These are phyloP conservation scores for Harringtonia lauricola DNA, from an alignment of 2,329 filamentous ascomycete species.

Conservation along the genomic window DNA sequence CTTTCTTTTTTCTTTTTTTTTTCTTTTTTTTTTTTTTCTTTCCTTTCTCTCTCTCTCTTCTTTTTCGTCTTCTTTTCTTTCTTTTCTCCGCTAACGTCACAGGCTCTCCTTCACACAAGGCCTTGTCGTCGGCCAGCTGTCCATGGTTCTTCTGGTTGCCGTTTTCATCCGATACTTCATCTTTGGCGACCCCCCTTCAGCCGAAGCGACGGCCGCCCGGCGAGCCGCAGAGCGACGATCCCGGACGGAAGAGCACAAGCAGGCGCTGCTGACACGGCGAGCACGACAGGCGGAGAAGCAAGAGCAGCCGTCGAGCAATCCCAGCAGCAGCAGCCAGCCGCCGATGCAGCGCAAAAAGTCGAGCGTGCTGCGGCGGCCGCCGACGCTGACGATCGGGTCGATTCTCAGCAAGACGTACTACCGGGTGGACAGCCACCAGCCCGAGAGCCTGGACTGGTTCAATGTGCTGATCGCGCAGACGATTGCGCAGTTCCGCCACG, in stretches of 20 bases:
- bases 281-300: constrained; percentile 16
- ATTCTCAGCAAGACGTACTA: constrained; percentile 97
- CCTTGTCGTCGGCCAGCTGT: constrained; percentile 85
- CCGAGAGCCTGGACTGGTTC: constrained; percentile 97
- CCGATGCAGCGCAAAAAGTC: constrained; percentile 33
- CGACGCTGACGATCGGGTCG: constrained; percentile 76
- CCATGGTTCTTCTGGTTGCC: constrained; percentile 79
- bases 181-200: constrained; percentile 82
- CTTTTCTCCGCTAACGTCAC: constrained; percentile 5
- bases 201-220: constrained; percentile 67
- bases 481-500: constrained; percentile 86
- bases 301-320: not conserved
- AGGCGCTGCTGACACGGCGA: constrained; percentile 56
- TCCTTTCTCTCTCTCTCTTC: not conserved
- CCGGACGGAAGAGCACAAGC: constrained; percentile 64
- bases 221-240: constrained; percentile 65
- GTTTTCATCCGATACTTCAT: constrained; percentile 99
- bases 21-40: not conserved
- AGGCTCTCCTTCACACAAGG: constrained; percentile 90
- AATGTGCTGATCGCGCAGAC: constrained; percentile 95
- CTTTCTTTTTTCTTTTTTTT: not conserved
- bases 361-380: constrained; percentile 60
- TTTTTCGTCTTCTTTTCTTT: not conserved
- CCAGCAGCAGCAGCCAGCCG: constrained; percentile 18
- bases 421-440: constrained; percentile 89